Evolutionary conservation across 2,329 filamentous ascomycete genomes (phyloP).

Genomic region (Alternaria hordeiaustralica): DNA sequence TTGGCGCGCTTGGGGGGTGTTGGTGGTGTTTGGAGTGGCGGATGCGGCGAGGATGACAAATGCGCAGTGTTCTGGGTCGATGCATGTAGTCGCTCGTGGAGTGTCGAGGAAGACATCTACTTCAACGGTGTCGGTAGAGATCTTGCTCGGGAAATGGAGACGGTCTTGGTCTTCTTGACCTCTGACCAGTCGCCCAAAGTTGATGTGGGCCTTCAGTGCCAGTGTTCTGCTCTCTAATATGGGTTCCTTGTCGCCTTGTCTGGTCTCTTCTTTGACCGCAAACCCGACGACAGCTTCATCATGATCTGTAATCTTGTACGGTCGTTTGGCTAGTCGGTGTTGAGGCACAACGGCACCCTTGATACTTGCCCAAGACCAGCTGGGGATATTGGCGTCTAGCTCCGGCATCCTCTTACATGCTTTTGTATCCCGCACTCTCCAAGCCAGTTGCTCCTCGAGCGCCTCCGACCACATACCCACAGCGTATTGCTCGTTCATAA

Average conservation of each 20-base stretch:
- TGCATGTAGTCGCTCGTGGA: neutral
- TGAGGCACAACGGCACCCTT: neutral
- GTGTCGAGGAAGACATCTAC: neutral
- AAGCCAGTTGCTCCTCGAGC: conserved; percentile 35
- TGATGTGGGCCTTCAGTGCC: neutral
- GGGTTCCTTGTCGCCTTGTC: neutral
- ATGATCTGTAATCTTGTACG: neutral
- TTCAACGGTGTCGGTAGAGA: rapidly evolving
- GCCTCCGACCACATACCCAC: conserved; percentile 27
- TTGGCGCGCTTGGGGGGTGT: neutral
- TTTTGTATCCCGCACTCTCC: conserved; percentile 6
- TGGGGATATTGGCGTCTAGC: neutral
- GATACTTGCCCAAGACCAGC: neutral
- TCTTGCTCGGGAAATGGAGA: rapidly evolving
- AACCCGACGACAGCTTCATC: neutral
- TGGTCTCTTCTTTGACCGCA: neutral
- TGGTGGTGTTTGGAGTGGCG: neutral
- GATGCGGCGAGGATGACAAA: neutral
- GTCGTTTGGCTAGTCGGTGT: neutral
- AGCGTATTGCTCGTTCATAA: conserved; percentile 25
- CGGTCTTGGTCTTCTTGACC: neutral
- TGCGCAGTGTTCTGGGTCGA: neutral
- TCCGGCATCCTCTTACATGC: neutral
- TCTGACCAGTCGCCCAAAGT: neutral
- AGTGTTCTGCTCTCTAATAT: neutral